Evolutionary conservation across 352 stramenopile genomes (phyloP).

Genomic region (Phytophthora tentaculata): DNA sequence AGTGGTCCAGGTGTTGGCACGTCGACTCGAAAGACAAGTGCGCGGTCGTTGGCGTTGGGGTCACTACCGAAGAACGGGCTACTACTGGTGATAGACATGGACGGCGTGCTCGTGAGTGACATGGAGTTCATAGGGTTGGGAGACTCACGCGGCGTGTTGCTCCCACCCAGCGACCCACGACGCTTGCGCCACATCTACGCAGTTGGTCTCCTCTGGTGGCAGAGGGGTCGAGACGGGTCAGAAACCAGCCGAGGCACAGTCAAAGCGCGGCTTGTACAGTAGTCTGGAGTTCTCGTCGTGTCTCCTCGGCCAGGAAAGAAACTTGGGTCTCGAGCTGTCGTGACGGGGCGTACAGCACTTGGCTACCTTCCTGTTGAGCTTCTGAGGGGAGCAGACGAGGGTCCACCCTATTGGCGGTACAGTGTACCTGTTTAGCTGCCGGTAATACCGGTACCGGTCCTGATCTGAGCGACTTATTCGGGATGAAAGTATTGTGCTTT

Average conservation of each 20-base stretch:
- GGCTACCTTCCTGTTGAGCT: slow-evolving; percentile 22
- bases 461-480: too few relatives aligned
- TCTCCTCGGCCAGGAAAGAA: background rate
- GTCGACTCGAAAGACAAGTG: slow-evolving; percentile 77
- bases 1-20: slow-evolving; percentile 73
- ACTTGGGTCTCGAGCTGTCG: slow-evolving; percentile 17
- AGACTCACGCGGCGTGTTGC: slow-evolving; percentile 41
- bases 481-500: too few relatives aligned
- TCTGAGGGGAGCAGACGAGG: slow-evolving; percentile 15
- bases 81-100: slow-evolving; percentile 50
- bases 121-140: slow-evolving; percentile 37
- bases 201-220: slow-evolving; percentile 14
- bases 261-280: background rate
- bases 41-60: slow-evolving; percentile 54
- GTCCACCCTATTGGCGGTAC: too few relatives aligned
- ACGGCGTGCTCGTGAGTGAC: slow-evolving; percentile 48
- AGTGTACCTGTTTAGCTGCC: too few relatives aligned
- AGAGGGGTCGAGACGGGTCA: slow-evolving; percentile 34
- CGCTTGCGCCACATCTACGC: slow-evolving; percentile 62
- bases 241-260: background rate
- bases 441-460: too few relatives aligned
- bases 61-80: slow-evolving; percentile 67
- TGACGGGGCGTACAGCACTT: slow-evolving; percentile 5
- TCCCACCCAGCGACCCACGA: slow-evolving; percentile 52
- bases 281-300: background rate